phyloP scores from a whole-genome alignment of 202 grass and related monocot species.

The Panicum virgatum region DNA sequence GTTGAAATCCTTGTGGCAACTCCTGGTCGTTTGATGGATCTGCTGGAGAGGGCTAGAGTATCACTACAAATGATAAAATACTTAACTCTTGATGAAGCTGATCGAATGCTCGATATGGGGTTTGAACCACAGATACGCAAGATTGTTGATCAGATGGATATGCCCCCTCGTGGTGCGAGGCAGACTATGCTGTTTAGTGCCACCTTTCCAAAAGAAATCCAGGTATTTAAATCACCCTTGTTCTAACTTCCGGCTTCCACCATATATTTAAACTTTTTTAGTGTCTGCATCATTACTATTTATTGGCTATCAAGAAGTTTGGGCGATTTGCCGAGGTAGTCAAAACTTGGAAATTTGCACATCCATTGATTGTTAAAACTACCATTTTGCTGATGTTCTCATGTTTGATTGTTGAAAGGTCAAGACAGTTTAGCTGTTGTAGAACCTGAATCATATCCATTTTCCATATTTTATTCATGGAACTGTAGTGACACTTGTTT shows the following conservation, averaged over 20 bases:
- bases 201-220: conserved; percentile 96
- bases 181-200: conserved; percentile 99
- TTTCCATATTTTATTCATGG: neutral
- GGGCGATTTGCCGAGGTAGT: neutral
- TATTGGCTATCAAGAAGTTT: conserved; percentile 7
- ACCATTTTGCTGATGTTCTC: neutral
- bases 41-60: conserved; percentile 92
- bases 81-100: conserved; percentile 93
- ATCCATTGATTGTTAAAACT: neutral
- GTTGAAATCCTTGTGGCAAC: conserved; percentile 98
- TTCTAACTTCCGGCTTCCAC: neutral
- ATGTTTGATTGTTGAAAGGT: neutral
- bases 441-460: neutral
- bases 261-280: neutral
- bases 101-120: conserved; percentile 99
- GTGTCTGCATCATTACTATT: neutral
- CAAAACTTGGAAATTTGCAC: neutral
- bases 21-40: conserved; percentile 93
- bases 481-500: neutral
- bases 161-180: conserved; percentile 77
- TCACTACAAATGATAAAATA: conserved; percentile 87
- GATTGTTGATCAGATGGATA: conserved; percentile 97
- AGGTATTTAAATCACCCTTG: conserved; percentile 44
- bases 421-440: neutral
- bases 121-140: conserved; percentile 98